phyloP scores from a whole-genome alignment of 2,329 filamentous ascomycete genomes.

The Aspergillus luchuensis region DNA sequence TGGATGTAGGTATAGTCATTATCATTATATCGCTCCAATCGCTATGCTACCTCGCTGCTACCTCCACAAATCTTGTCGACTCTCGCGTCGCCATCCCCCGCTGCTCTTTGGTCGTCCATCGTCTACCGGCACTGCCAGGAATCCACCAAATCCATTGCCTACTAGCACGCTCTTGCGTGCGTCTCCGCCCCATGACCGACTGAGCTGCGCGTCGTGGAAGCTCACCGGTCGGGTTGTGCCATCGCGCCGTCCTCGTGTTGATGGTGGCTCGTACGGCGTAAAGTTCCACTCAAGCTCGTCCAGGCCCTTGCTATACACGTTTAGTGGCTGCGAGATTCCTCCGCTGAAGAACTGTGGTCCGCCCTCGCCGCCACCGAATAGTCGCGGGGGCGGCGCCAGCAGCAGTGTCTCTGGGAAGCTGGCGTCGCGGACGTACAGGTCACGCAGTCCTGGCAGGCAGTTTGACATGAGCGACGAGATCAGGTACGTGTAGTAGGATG shows the following conservation, averaged over 20 bases:
- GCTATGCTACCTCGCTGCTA: constrained; percentile 16
- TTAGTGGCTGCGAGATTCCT: constrained; percentile 58
- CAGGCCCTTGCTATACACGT: constrained; percentile 67
- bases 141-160: constrained; percentile 68
- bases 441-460: constrained; percentile 70
- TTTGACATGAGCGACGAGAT: constrained; percentile 77
- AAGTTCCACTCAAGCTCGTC: constrained; percentile 71
- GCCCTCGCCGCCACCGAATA: constrained; percentile 48
- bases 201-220: constrained; percentile 48
- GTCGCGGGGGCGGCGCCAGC: constrained; percentile 65
- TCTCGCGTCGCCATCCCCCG: constrained; percentile 34
- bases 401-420: constrained; percentile 79
- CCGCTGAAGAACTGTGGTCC: constrained; percentile 28
- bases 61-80: constrained; percentile 43
- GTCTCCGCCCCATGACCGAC: constrained; percentile 61
- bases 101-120: constrained; percentile 45
- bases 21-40: background rate
- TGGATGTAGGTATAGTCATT: background rate
- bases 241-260: constrained; percentile 38
- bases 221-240: constrained; percentile 50
- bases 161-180: constrained; percentile 65
- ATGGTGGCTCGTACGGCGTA: constrained; percentile 58
- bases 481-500: constrained; percentile 80
- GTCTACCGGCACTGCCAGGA: constrained; percentile 63
- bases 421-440: constrained; percentile 83